Conservation (phyloP, 106 monocot species). For the Posidonia australis region DNA sequence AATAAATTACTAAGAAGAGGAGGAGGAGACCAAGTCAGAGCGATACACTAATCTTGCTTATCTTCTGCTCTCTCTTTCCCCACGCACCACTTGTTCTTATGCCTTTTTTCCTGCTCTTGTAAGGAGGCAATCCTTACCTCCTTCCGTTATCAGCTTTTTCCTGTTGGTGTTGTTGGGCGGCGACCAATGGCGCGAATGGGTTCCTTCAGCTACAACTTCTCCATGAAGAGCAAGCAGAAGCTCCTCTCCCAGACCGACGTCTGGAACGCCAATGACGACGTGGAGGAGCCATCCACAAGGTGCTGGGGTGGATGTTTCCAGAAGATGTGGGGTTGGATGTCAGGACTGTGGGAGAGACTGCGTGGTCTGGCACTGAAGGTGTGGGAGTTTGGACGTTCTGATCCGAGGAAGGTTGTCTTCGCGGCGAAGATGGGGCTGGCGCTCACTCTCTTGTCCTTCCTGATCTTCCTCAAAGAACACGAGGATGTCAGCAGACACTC, state of each 20-base stretch:
- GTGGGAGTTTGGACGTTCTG: slow-evolving; percentile 60
- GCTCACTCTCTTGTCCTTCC: slow-evolving; percentile 51
- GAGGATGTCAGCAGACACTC: slow-evolving; percentile 37
- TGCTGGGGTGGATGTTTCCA: slow-evolving; percentile 12
- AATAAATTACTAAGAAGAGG: too few relatives aligned
- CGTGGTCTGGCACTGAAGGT: slow-evolving; percentile 5
- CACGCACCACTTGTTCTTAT: too few relatives aligned
- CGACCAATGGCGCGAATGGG: slow-evolving; percentile 12
- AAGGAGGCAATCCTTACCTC: too few relatives aligned
- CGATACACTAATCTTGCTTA: too few relatives aligned
- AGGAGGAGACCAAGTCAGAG: too few relatives aligned
- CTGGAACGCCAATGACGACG: not conserved
- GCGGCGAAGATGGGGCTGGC: slow-evolving; percentile 79
- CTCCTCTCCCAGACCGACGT: slow-evolving; percentile 5
- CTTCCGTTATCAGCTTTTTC: too few relatives aligned
- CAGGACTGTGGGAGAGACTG: slow-evolving; percentile 2
- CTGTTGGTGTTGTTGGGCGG: too few relatives aligned
- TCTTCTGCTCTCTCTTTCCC: too few relatives aligned
- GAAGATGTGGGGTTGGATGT: slow-evolving; percentile 9
- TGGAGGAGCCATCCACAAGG: not conserved
- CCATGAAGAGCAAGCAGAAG: slow-evolving; percentile 44
- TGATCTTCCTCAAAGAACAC: slow-evolving; percentile 62
- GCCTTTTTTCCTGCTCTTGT: too few relatives aligned
- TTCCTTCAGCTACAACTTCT: slow-evolving; percentile 43
- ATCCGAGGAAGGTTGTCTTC: slow-evolving; percentile 60